Conservation (phyloP, 768 basidiomycete species). For the Termitomyces sp. region DNA sequence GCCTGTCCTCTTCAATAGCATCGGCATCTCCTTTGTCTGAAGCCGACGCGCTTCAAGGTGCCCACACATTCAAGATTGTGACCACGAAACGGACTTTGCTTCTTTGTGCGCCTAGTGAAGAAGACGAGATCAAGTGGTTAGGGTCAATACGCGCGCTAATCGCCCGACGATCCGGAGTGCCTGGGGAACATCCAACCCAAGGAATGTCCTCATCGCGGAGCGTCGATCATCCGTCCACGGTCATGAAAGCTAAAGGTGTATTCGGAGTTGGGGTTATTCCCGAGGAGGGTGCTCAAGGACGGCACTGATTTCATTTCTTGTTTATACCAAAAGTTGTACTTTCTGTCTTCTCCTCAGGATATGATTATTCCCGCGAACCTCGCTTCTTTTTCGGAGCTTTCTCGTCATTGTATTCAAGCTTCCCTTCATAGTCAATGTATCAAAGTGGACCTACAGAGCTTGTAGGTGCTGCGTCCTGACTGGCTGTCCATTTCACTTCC, state of each 20-base stretch:
- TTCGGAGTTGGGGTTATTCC: conserved; percentile 16
- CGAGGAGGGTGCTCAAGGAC: conserved; percentile 18
- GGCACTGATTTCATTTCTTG: conserved; percentile 10
- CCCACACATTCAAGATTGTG: conserved; percentile 90
- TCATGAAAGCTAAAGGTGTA: conserved; percentile 39
- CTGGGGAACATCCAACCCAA: conserved; percentile 37
- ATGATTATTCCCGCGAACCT: conserved; percentile 1
- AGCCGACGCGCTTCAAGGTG: conserved; percentile 37
- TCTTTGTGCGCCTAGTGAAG: conserved; percentile 92
- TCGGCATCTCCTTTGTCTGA: conserved; percentile 27
- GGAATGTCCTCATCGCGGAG: conserved; percentile 12
- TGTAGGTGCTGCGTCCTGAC: background rate
- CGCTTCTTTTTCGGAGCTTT: background rate
- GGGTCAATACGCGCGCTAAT: conserved; percentile 92
- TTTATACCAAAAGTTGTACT: conserved; percentile 2
- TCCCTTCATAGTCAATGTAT: background rate
- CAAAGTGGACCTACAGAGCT: background rate
- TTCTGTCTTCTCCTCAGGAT: background rate
- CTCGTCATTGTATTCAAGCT: background rate
- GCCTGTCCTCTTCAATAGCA: conserved; percentile 24
- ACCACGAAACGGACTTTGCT: conserved; percentile 88
- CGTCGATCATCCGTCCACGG: conserved; percentile 13
- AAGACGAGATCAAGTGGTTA: conserved; percentile 98
- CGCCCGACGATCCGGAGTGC: conserved; percentile 58
- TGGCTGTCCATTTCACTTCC: conserved; percentile 4